phyloP scores from a whole-genome alignment of 2,329 filamentous ascomycete genomes.

The Trichothecium roseum region DNA sequence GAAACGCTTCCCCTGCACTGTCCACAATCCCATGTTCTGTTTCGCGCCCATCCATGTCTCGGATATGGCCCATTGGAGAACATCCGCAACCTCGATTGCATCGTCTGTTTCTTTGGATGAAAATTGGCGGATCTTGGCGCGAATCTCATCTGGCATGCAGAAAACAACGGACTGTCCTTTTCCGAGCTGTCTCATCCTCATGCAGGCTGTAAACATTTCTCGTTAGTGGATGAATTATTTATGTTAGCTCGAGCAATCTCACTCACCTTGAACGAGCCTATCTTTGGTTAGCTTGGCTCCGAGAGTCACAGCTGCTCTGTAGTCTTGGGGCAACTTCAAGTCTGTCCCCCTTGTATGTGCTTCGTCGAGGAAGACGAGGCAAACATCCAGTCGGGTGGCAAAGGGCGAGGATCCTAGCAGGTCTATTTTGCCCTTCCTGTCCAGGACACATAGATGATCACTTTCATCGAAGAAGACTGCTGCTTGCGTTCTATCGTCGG shows the following conservation, averaged over 20 bases:
- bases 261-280: conserved; percentile 52
- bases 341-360: conserved; percentile 62
- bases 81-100: conserved; percentile 35
- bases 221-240: conserved; percentile 1
- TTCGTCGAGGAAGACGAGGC: conserved; percentile 60
- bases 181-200: conserved; percentile 59
- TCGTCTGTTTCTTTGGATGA: conserved; percentile 1
- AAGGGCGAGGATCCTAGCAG: conserved; percentile 49
- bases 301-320: conserved; percentile 57
- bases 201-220: conserved; percentile 39
- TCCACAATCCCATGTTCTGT: no score
- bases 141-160: conserved; percentile 47
- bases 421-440: conserved; percentile 33
- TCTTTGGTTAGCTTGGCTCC: conserved; percentile 59
- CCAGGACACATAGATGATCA: conserved; percentile 44
- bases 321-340: conserved; percentile 45
- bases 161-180: conserved; percentile 56
- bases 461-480: conserved; percentile 47
- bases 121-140: conserved; percentile 34
- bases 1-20: conserved; percentile 44
- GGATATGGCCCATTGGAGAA: conserved; percentile 46
- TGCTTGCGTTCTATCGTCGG: conserved; percentile 7
- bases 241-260: background rate
- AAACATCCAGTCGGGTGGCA: conserved; percentile 41
- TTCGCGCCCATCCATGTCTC: conserved; percentile 36